Evolutionary conservation across 169 alveolate species (phyloP).

Genomic region (Plasmodium adleri): DNA sequence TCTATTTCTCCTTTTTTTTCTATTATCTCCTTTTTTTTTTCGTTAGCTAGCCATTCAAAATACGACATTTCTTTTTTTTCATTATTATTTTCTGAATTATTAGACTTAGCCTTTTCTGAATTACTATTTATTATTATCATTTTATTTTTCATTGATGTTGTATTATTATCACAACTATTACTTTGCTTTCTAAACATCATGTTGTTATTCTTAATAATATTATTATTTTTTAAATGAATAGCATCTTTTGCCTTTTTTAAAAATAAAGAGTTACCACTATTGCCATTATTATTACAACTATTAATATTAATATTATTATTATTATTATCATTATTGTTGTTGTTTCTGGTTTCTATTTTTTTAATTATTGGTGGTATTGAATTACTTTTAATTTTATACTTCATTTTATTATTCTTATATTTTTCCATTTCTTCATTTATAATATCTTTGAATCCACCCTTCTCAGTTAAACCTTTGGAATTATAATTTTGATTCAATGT

Average conservation of each 20-base stretch:
- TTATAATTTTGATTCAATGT: not conserved
- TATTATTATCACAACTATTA: slow-evolving; percentile 21
- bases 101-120: slow-evolving; percentile 1
- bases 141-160: not conserved
- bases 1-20: not conserved
- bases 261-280: not conserved
- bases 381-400: slow-evolving; percentile 53
- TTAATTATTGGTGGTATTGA: slow-evolving; percentile 55
- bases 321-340: not conserved
- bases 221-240: not conserved
- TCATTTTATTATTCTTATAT: slow-evolving; percentile 18
- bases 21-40: slow-evolving; percentile 17
- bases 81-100: not conserved
- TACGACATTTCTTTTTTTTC: slow-evolving; percentile 67
- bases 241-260: not conserved
- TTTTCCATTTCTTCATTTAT: slow-evolving; percentile 70
- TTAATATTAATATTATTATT: not conserved
- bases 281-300: not conserved
- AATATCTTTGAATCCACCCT: slow-evolving; percentile 6
- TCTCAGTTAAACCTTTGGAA: not conserved
- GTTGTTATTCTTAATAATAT: not conserved
- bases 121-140: slow-evolving; percentile 1
- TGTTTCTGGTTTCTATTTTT: not conserved
- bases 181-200: slow-evolving; percentile 4
- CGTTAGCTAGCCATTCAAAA: slow-evolving; percentile 71